phyloP scores from a whole-genome alignment of 176 grass and related monocot species.

The Cymbopogon citratus region DNA sequence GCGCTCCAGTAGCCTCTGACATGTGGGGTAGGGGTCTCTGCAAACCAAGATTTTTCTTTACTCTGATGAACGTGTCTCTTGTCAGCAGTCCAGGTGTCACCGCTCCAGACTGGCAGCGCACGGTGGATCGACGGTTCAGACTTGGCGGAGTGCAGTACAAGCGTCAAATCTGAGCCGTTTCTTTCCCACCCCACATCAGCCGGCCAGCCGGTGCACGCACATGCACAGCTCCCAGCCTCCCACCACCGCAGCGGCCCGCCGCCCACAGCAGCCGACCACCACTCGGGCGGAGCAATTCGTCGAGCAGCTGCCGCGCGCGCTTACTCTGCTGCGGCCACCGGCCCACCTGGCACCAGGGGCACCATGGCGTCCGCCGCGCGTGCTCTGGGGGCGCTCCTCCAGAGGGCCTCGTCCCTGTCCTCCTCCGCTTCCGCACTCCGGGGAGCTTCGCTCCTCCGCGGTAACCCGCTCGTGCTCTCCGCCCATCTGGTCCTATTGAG shows the following conservation, averaged over 20 bases:
- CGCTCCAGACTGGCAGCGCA: neutral
- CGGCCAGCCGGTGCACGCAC: neutral
- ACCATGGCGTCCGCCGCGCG: constrained; percentile 56
- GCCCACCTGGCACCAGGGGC: neutral
- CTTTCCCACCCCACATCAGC: neutral
- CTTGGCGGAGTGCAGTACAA: too few relatives aligned
- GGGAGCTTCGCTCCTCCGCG: constrained; percentile 23
- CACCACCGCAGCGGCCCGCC: neutral
- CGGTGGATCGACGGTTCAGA: constrained; percentile 22
- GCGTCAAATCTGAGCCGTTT: constrained; percentile 1
- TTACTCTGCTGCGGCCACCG: neutral
- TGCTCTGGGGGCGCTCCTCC: constrained; percentile 44
- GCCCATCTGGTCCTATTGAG: neutral
- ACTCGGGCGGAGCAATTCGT: constrained; percentile 33
- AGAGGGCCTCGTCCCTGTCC: constrained; percentile 15
- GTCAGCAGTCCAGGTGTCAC: neutral
- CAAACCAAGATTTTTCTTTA: neutral
- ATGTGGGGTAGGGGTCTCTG: neutral
- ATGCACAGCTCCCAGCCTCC: neutral
- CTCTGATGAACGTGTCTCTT: neutral
- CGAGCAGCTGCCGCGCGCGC: constrained; percentile 29
- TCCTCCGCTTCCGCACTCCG: constrained; percentile 38
- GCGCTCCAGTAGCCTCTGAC: neutral
- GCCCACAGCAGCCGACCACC: neutral
- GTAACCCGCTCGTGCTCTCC: constrained; percentile 20